Evolutionary conservation across 768 basidiomycete species (phyloP), one percentile per base, ranked within the genome.

Genomic region (Strobilomyces dryophilus): DNA sequence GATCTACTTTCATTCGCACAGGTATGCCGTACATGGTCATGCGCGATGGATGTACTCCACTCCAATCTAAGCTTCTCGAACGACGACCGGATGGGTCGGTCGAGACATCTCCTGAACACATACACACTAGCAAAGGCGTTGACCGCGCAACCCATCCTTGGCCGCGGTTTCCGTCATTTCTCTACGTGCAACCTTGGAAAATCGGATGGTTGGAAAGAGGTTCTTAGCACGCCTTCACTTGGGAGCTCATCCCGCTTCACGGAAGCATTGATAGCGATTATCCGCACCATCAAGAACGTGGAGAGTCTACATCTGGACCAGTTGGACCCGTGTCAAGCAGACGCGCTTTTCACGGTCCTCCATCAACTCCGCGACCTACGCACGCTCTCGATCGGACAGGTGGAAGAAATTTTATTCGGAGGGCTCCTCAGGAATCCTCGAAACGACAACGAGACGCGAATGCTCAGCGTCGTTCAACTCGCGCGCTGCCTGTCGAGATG

Each of bases 1-100:
- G 63, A 64, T 54, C 46, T 64, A 8, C 46, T 64, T 2, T 65
- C 63, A 0, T 64, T 65, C n/a, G 63, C 63, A 14, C 63, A 62
- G 12, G 63, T 62, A 3, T 64, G 63, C 21, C 58, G 54, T 3
- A 46, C 63, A 14, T 64, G 63, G 63, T 49, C 58, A 15, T 64
- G 63, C 29, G 63, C 63, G 26, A 62, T 64, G 58, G 50, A 55
- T 1, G 21, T 64, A 26, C 56, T 64, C 27, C 60, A 54, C 20
- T 18, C 55, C 20, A 48, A 44, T 2, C 4, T 63, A 10, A 34
- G 5, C 27, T 65, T 65, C 43, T 63, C 63, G 9, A 60, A 65
- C 34, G 54, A 54, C 2, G 54, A 46, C 21, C 32, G 14, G 8
- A 11, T 12, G 11, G 7, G 2, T 8, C 47, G 20, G 12, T 20